These are phyloP conservation scores for Phellinidium pouzarii DNA, from an alignment of 1,284 basidiomycete species.

Conservation along the genomic window DNA sequence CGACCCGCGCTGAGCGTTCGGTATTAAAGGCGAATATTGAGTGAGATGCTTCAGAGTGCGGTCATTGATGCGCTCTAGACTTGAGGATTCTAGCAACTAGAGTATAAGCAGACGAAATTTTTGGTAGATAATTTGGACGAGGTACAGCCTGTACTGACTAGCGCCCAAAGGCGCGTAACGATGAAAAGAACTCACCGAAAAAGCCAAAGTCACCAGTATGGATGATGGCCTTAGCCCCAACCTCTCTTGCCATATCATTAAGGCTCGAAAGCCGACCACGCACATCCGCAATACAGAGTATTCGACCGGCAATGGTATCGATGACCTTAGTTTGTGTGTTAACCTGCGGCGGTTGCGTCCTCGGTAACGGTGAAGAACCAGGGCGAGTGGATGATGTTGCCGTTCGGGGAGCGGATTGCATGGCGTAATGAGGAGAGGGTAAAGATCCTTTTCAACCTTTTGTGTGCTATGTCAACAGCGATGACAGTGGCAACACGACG, in stretches of 20 bases:
- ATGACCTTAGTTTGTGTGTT: constrained; percentile 75
- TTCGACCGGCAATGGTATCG: constrained; percentile 74
- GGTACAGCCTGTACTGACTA: background rate
- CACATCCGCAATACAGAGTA: constrained; percentile 96
- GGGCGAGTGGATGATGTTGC: constrained; percentile 53
- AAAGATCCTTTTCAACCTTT: background rate
- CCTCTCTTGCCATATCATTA: constrained; percentile 86
- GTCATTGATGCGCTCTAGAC: constrained; percentile 87
- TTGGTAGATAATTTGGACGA: background rate
- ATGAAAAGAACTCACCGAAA: constrained; percentile 52
- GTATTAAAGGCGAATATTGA: constrained; percentile 95
- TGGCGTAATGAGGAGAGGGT: constrained; percentile 19
- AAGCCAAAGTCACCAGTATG: constrained; percentile 99
- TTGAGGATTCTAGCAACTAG: constrained; percentile 55
- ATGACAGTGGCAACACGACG: constrained; percentile 3
- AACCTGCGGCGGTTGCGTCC: constrained; percentile 39
- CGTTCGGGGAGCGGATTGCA: constrained; percentile 42
- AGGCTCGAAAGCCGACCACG: constrained; percentile 82
- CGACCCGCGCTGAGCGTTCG: constrained; percentile 73
- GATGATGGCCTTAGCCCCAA: constrained; percentile 88
- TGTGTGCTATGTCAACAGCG: background rate
- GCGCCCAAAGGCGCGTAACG: background rate
- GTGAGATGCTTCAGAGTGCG: constrained; percentile 93
- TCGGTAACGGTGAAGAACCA: constrained; percentile 48
- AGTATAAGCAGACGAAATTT: constrained; percentile 15